Evolutionary conservation across 1,139 yeast genomes (phyloP).

Genomic region (Sugiyamaella grinbergsii): DNA sequence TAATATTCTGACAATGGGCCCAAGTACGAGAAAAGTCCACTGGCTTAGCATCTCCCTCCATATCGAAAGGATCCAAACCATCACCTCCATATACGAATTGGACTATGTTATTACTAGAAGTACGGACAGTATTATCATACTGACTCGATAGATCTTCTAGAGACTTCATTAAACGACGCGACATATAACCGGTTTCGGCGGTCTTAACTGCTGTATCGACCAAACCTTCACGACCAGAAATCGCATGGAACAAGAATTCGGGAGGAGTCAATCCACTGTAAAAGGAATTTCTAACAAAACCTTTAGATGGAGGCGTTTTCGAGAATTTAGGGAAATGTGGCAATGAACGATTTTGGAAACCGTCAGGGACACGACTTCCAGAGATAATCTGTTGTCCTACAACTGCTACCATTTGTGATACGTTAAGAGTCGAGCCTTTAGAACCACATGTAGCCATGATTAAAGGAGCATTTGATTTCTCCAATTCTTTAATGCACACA

Average conservation of each 20-base stretch:
- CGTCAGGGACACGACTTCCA: constrained; percentile 99
- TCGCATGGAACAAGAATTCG: constrained; percentile 96
- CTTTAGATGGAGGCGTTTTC: constrained; percentile 96
- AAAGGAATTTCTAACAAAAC: constrained; percentile 95
- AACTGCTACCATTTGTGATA: constrained; percentile 99
- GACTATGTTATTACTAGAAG: constrained; percentile 93
- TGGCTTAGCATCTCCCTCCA: constrained; percentile 98
- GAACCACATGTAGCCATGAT: constrained; percentile 99
- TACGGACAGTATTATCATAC: constrained; percentile 93
- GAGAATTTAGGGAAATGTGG: constrained; percentile 97
- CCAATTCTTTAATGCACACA: constrained; percentile 90
- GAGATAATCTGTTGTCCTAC: constrained; percentile 99
- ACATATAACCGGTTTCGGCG: constrained; percentile 99
- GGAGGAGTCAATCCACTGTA: constrained; percentile 94
- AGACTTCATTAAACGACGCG: constrained; percentile 97
- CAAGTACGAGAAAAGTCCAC: constrained; percentile 93
- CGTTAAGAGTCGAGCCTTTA: constrained; percentile 96
- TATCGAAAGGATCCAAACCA: constrained; percentile 95
- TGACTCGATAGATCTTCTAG: constrained; percentile 92
- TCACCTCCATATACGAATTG: constrained; percentile 99
- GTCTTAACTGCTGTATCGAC: constrained; percentile 99
- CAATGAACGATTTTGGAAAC: constrained; percentile 96
- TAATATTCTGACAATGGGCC: constrained; percentile 84
- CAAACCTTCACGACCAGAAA: constrained; percentile 99
- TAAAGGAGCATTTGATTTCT: constrained; percentile 89